Evolutionary conservation across 352 stramenopile species (phyloP), one percentile per base, ranked within the genome.

Genomic region (Phytophthora cactorum): DNA sequence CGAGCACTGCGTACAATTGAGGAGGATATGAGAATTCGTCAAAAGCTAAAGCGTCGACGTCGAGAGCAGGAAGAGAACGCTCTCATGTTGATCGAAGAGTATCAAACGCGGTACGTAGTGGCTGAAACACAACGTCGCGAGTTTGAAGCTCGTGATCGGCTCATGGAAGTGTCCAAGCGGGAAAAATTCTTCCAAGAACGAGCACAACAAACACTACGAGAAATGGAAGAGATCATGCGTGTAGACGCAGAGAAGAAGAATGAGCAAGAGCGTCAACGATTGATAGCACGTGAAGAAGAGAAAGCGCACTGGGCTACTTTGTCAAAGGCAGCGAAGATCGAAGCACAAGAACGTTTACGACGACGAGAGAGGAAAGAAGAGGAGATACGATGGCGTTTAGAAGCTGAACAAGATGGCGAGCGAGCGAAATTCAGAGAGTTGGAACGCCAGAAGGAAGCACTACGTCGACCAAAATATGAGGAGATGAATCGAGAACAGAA

Each of bases 81-180:
- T 4, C 61, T 60, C 1, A 93, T 91, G 82, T 17, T 83, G 29
- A 59, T 87, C 1, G 78, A 93, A 56, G 82, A 93, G 45, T 79
- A 83, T 50, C 70, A 82, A 9, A 84, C 58, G 39, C 72, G 80
- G 6, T 89, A 91, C 38, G 41, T 82, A 1, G 61, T 91, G 6
- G 72, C 79, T 0, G 77, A 89, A 56, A 63, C 46, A 8, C 70
- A 78, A 25, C 63, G 77, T 3, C 77, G 77, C 0, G 58, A 77
- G 27, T 29, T 83, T 2, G 73, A 79, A 15, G 49, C 67, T 28
- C 54, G 62, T 22, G 47, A 74, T 32, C 72, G 78, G 2, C 36
- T 82, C 2, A 11, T 70, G 28, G 75, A 84, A 62, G 70, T 88
- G 10, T 55, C 59, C 5, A 79, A 82, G 31, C 70, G 75, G 2